Percentiles rank a stretch among this genome's conserved stretches.
phyloP scores from a whole-genome alignment of 306 rosid genomes.

The Vigna reflexopilosa region DNA sequence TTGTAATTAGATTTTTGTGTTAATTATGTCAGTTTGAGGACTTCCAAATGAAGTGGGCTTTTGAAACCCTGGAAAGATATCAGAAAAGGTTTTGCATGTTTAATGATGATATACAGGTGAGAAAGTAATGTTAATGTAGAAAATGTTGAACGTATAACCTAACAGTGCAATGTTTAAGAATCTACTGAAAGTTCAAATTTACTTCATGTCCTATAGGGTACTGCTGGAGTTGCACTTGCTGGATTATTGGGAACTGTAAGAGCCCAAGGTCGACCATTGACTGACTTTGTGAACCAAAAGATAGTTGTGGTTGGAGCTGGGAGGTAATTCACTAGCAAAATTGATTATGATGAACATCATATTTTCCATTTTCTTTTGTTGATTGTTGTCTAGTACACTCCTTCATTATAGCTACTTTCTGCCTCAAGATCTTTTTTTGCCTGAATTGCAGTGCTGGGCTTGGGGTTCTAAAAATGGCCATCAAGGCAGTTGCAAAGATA shows the following conservation, averaged over 20 bases:
- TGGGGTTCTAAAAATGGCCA: conserved; percentile 87
- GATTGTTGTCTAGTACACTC: conserved; percentile 39
- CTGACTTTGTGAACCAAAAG: conserved; percentile 87
- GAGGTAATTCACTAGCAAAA: conserved; percentile 62
- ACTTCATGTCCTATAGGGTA: conserved; percentile 70
- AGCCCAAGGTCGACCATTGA: conserved; percentile 90
- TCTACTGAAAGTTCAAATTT: conserved; percentile 37
- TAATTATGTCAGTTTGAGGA: conserved; percentile 84
- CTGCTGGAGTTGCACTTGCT: conserved; percentile 99
- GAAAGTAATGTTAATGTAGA: conserved; percentile 39
- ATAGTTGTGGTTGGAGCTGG: conserved; percentile 99
- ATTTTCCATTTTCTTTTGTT: conserved; percentile 38
- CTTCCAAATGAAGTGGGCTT: conserved; percentile 99
- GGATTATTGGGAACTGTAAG: conserved; percentile 94
- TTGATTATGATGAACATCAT: conserved; percentile 36
- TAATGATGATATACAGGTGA: conserved; percentile 98
- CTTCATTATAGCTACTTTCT: conserved; percentile 38
- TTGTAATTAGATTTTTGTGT: conserved; percentile 48
- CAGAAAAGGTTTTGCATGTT: conserved; percentile 94
- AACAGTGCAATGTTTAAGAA: conserved; percentile 28
- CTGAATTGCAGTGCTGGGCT: conserved; percentile 90
- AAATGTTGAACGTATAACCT: conserved; percentile 27
- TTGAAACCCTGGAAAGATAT: conserved; percentile 92
- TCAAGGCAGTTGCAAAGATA: conserved; percentile 83
- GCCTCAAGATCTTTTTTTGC: conserved; percentile 35